Conservation (phyloP, 495 filamentous ascomycete genomes). For the Tuber melanosporum region DNA sequence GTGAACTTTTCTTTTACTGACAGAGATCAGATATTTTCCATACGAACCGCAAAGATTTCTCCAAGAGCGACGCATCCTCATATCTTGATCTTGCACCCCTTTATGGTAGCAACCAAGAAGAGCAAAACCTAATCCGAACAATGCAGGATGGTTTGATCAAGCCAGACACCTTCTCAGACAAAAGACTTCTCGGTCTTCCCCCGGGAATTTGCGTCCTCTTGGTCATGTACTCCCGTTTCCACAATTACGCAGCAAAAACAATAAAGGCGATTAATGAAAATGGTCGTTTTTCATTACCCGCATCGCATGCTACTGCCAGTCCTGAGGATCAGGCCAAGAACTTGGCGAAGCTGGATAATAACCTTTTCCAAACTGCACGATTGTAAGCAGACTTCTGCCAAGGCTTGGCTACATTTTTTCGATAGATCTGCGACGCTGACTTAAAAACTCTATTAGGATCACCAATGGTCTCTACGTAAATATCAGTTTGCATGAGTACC, state of each 20-base stretch:
- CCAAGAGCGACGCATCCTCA: slow-evolving; percentile 49
- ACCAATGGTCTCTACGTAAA: slow-evolving; percentile 44
- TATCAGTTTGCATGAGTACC: slow-evolving; percentile 42
- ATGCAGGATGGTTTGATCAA: slow-evolving; percentile 49
- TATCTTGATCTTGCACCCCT: slow-evolving; percentile 55
- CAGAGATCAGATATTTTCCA: slow-evolving; percentile 48
- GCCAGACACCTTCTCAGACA: slow-evolving; percentile 52
- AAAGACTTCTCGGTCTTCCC: slow-evolving; percentile 48
- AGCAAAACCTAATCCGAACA: slow-evolving; percentile 49
- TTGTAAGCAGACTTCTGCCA: slow-evolving; percentile 28
- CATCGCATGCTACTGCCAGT: background rate
- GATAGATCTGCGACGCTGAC: background rate
- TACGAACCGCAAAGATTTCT: slow-evolving; percentile 46
- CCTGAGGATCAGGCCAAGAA: background rate
- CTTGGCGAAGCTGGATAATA: slow-evolving; percentile 40
- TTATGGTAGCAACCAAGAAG: slow-evolving; percentile 49
- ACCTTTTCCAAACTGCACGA: slow-evolving; percentile 46
- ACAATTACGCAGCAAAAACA: slow-evolving; percentile 45
- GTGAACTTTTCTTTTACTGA: slow-evolving; percentile 17
- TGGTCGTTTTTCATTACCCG: slow-evolving; percentile 41
- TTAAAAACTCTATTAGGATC: slow-evolving; percentile 24
- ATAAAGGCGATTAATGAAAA: slow-evolving; percentile 45
- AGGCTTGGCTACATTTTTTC: background rate
- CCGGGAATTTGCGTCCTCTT: slow-evolving; percentile 48
- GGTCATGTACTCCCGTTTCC: slow-evolving; percentile 46